Evolutionary conservation across 495 filamentous ascomycete species (phyloP).

Genomic region (Aspergillus biplanus): DNA sequence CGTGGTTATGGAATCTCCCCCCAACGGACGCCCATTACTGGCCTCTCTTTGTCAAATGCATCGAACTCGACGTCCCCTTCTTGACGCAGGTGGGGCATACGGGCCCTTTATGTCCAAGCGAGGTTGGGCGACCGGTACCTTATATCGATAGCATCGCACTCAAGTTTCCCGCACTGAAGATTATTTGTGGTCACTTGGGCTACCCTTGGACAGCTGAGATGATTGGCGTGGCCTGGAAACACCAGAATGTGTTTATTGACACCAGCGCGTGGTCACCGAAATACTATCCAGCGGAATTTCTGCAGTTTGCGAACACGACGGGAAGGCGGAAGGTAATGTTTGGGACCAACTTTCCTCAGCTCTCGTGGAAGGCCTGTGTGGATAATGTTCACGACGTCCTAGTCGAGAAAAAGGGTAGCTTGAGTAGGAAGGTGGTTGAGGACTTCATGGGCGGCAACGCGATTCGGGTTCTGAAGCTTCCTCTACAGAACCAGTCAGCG

Average conservation of each 20-base stretch:
- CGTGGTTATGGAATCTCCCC: conserved; percentile 13
- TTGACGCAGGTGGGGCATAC: conserved; percentile 16
- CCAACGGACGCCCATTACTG: conserved; percentile 13
- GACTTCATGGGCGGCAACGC: not conserved
- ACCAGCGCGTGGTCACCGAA: conserved; percentile 4
- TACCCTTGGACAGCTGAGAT: conserved; percentile 13
- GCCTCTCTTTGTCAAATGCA: conserved; percentile 15
- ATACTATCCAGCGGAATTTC: conserved; percentile 3
- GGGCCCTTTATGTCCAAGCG: conserved; percentile 12
- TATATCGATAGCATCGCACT: conserved; percentile 9
- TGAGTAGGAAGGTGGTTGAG: not conserved
- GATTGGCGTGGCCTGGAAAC: conserved; percentile 14
- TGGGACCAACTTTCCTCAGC: conserved; percentile 16
- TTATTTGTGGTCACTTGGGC: conserved; percentile 11
- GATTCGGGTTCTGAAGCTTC: not conserved
- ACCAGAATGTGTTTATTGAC: conserved; percentile 15
- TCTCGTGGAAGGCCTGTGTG: conserved; percentile 12
- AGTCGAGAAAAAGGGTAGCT: not conserved
- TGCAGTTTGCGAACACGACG: conserved; percentile 11
- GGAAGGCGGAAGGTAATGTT: conserved; percentile 16
- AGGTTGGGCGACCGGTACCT: conserved; percentile 14
- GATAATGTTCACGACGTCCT: not conserved
- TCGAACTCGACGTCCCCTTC: conserved; percentile 15
- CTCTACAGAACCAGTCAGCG: no score
- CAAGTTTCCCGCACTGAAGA: not conserved